Conservation (phyloP, 2,329 filamentous ascomycete species). For the Paraconiothyrium brasiliense region DNA sequence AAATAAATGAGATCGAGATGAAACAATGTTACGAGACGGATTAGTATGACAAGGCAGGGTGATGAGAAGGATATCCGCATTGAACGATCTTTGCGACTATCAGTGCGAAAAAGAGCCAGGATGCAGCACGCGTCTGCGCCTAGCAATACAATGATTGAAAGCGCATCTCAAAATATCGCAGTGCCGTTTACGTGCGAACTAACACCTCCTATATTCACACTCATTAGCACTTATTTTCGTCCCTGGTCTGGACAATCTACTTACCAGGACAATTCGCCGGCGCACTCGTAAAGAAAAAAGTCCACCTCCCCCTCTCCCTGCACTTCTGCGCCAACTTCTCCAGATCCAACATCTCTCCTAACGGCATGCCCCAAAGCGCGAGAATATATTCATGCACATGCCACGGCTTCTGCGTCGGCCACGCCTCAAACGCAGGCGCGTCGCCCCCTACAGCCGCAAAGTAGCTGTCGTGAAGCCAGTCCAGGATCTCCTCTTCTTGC, state of each 20-base stretch:
- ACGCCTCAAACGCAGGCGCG: constrained; percentile 69
- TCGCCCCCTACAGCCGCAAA: constrained; percentile 74
- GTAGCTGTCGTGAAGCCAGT: constrained; percentile 75
- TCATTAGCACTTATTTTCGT: not conserved
- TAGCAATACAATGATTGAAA: not conserved
- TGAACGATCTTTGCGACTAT: not conserved
- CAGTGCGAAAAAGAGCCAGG: too few species aligned
- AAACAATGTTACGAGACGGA: not conserved
- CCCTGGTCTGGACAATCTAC: not conserved
- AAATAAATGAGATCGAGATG: not conserved
- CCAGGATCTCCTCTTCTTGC: constrained; percentile 64
- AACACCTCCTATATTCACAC: constrained; percentile 46
- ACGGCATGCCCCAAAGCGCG: constrained; percentile 53
- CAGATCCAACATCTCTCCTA: constrained; percentile 56
- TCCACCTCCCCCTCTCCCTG: constrained; percentile 65
- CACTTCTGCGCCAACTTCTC: constrained; percentile 64
- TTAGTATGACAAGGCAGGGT: too few species aligned
- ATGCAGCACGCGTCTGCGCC: not conserved
- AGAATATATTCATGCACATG: constrained; percentile 51
- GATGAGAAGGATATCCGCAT: not conserved
- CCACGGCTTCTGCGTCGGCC: constrained; percentile 61
- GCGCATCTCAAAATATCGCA: constrained; percentile 41
- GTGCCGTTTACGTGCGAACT: constrained; percentile 56
- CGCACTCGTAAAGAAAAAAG: constrained; percentile 69
- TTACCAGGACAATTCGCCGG: constrained; percentile 67